Evolutionary conservation across 2,329 filamentous ascomycete genomes (phyloP).

Genomic region (Venturia carpophila): DNA sequence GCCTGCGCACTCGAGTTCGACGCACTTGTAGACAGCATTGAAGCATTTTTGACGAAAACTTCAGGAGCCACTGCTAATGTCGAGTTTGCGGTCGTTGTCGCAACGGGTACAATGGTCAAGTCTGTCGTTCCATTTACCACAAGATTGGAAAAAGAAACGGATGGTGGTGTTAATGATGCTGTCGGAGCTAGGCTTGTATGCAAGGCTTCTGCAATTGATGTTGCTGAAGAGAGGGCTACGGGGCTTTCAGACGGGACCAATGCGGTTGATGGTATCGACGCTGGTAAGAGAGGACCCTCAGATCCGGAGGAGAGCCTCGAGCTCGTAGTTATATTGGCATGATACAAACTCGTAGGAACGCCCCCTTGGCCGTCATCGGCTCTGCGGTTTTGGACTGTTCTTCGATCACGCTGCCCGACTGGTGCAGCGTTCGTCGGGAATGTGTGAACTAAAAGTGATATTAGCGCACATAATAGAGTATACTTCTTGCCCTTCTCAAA

Average conservation of each 20-base stretch:
- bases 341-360: neutral
- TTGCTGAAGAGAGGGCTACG: neutral
- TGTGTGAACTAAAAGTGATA: constrained; percentile 1
- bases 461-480: neutral
- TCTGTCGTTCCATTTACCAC: neutral
- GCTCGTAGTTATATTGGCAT: neutral
- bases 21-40: neutral
- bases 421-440: neutral
- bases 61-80: neutral
- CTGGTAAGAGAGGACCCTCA: neutral
- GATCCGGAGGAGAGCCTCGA: neutral
- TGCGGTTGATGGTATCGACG: neutral
- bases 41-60: neutral
- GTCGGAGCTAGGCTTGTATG: neutral
- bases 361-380: neutral
- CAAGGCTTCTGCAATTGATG: no score
- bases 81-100: neutral
- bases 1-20: neutral
- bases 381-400: neutral
- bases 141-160: neutral
- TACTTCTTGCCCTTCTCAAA: neutral
- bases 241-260: neutral
- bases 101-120: neutral
- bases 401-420: neutral
- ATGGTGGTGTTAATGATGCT: neutral